Base-by-base conservation (phyloP, 2,329 filamentous ascomycete genomes). In the Zasmidium angulare region DNA sequence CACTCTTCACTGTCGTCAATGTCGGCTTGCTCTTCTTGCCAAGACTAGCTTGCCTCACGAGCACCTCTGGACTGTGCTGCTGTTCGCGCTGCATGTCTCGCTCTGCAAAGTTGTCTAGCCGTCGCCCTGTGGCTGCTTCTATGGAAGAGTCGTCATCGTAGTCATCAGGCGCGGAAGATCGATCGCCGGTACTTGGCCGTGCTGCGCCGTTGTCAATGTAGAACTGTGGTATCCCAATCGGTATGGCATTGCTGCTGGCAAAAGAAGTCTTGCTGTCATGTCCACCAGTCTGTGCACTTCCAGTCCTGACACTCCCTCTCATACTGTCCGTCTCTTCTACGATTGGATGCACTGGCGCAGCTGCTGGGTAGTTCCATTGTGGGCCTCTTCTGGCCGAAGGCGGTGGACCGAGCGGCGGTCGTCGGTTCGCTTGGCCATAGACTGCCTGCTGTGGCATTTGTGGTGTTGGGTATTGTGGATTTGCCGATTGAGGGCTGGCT, bases 201-300 rank as follows among this genome's bases (percentile, higher is more conserved):
- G 61, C 53, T 19, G 50, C 54, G 4, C 40, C 24, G 17, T 67
- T 70, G 46, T 77, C 74, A 3, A 74, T 64, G 60, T 79, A 79
- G 56, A 72, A 78, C 31, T 75, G 75, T 4, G 76, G 71, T 2
- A 69, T 69, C 46, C 76, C 71, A 23, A 74, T 73, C 0, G 79
- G 79, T 43, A 81, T 80, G 0, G 78, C 79, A 60, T 77, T 80
- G 62, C 78, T 81, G 22, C 79, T 81, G 19, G 79, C 78, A 58
- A 76, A 80, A 1, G 79, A 81, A 12, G 73, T 75, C 48, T 67
- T 69, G 59, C 68, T 70, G 23, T 66, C 63, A 55, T 65, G 67
- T 29, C 60, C 64, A 11, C 56, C 64, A 10, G 63, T 64, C n/a
- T 67, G 66, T 2, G 64, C 63, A 55, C 66, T 55, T 43, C 7